Percentiles rank a stretch among this genome's conserved stretches.
Evolutionary conservation across 1,284 basidiomycete genomes (phyloP).

Genomic region (Marasmius oreades): DNA sequence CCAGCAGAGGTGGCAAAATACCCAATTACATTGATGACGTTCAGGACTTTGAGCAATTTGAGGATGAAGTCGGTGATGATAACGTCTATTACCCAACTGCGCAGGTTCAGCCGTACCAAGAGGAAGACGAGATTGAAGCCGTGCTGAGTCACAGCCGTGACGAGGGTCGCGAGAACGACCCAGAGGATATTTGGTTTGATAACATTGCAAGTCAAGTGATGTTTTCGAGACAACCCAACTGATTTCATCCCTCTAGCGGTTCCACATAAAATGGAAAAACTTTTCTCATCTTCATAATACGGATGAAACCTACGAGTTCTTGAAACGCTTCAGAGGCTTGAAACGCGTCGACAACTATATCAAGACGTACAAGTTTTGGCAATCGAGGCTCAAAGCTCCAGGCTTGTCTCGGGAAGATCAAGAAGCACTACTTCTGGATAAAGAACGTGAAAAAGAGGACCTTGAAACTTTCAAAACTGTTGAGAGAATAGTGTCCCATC

Average conservation of each 20-base stretch:
- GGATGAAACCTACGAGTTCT: constrained; percentile 93
- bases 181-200: constrained; percentile 77
- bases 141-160: constrained; percentile 82
- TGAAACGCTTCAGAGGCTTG: constrained; percentile 90
- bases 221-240: constrained; percentile 11
- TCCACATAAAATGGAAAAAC: constrained; percentile 95
- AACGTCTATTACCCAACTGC: constrained; percentile 49
- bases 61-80: constrained; percentile 52
- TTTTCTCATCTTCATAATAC: constrained; percentile 96
- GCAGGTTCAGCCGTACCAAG: constrained; percentile 49
- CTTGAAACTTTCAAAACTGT: constrained; percentile 90
- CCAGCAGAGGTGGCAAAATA: constrained; percentile 76
- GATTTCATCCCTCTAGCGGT: constrained; percentile 55
- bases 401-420: constrained; percentile 83
- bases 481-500: constrained; percentile 87
- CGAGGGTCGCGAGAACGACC: constrained; percentile 73
- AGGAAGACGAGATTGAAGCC: constrained; percentile 88
- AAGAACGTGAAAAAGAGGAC: constrained; percentile 87
- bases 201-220: constrained; percentile 68
- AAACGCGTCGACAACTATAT: constrained; percentile 99
- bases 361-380: constrained; percentile 78
- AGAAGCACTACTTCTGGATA: constrained; percentile 86
- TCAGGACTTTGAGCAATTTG: constrained; percentile 77
- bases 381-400: constrained; percentile 64
- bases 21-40: constrained; percentile 86